phyloP scores from a whole-genome alignment of 225 moss, liverwort and hornwort genomes.

The Anthoceros angustus region DNA sequence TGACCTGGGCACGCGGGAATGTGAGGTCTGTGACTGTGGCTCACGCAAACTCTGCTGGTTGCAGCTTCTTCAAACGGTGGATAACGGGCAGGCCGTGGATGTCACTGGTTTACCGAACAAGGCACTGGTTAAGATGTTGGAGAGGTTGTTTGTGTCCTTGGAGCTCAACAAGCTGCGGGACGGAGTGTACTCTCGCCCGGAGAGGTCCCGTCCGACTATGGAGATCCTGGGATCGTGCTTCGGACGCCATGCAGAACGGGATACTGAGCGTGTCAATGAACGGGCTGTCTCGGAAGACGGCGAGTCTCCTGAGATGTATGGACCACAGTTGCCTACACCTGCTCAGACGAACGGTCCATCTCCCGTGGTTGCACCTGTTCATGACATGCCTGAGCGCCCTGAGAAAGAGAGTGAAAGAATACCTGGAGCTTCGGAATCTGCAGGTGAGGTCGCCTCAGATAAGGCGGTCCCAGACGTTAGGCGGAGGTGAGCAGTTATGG shows the following conservation, averaged over 20 bases:
- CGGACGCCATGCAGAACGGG: background rate
- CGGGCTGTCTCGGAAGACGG: no score
- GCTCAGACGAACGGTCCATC: no score
- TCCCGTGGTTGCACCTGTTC: no score
- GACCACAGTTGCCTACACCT: no score
- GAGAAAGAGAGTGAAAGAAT: background rate
- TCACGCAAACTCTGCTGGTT: background rate
- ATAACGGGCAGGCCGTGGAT: conserved; percentile 71
- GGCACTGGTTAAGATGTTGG: conserved; percentile 35
- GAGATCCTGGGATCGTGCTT: conserved; percentile 30
- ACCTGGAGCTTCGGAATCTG: background rate
- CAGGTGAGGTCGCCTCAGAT: background rate
- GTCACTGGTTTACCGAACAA: conserved; percentile 55
- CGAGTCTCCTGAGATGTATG: no score
- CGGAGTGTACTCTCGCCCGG: conserved; percentile 38
- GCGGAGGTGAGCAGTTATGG: background rate
- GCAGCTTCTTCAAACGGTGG: conserved; percentile 67
- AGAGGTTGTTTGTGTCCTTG: conserved; percentile 49
- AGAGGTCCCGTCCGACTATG: conserved; percentile 37
- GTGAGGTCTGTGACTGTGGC: background rate
- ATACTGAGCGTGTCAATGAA: background rate
- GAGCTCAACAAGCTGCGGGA: conserved; percentile 22
- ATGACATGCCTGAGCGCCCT: background rate
- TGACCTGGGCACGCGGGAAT: background rate
- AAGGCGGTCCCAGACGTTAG: background rate